Conservation (phyloP, 2,329 filamentous ascomycete genomes). For the Talaromyces sp. region DNA sequence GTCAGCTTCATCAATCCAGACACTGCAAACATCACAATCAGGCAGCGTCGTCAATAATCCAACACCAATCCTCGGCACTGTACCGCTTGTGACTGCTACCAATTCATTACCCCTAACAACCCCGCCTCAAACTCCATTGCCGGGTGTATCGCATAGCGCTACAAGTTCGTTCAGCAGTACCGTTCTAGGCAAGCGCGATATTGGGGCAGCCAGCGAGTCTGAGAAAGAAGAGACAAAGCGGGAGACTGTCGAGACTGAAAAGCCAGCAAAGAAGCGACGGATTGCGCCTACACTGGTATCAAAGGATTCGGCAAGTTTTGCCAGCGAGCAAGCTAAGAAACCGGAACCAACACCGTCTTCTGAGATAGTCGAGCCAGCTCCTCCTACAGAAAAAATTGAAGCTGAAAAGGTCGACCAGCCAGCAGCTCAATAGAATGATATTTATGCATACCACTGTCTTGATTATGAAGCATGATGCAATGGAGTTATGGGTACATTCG, state of each 20-base stretch:
- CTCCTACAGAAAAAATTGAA: background rate
- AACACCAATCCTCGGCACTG: slow-evolving; percentile 71
- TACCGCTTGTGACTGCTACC: slow-evolving; percentile 73
- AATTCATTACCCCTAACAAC: slow-evolving; percentile 80
- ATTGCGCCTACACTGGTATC: slow-evolving; percentile 67
- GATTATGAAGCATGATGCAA: slow-evolving; percentile 15
- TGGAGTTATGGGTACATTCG: background rate
- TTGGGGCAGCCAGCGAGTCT: slow-evolving; percentile 41
- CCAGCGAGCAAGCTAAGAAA: background rate
- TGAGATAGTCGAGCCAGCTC: background rate
- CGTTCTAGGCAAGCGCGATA: slow-evolving; percentile 54
- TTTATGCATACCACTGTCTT: background rate
- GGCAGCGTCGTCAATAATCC: slow-evolving; percentile 68
- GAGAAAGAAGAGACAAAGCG: slow-evolving; percentile 44
- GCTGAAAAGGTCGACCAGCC: background rate
- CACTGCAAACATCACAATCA: slow-evolving; percentile 56
- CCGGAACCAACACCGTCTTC: background rate
- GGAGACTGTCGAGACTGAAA: slow-evolving; percentile 26
- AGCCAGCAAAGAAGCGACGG: slow-evolving; percentile 65
- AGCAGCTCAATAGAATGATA: slow-evolving; percentile 6
- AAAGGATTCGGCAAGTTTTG: background rate
- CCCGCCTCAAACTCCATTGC: slow-evolving; percentile 80
- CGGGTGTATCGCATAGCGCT: slow-evolving; percentile 52
- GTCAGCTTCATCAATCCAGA: slow-evolving; percentile 69
- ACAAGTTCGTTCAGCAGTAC: slow-evolving; percentile 55